Conservation (phyloP, 306 rosid species). For the Cucumis hystrix region DNA sequence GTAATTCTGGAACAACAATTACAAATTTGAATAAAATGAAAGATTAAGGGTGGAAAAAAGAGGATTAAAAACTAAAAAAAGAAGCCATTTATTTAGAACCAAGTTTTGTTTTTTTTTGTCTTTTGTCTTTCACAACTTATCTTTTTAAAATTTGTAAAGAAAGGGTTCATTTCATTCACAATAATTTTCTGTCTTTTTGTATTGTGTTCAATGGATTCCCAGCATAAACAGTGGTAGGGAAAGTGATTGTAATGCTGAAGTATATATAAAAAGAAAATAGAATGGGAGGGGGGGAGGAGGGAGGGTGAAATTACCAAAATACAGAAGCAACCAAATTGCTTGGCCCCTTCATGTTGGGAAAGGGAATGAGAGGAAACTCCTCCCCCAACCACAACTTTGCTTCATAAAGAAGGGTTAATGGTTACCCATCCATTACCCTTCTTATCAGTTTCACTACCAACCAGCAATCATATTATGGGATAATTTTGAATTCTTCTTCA, state of each 20-base stretch:
- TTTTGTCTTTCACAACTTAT: not conserved
- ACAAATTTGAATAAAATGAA: not conserved
- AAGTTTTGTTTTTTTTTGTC: not conserved
- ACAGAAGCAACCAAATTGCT: not conserved
- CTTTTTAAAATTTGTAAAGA: not conserved
- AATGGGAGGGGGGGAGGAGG: not conserved
- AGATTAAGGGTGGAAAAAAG: not conserved
- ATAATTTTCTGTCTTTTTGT: slow-evolving; percentile 14
- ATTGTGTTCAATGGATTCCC: not conserved
- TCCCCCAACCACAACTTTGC: not conserved
- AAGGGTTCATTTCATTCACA: not conserved
- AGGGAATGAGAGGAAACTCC: not conserved
- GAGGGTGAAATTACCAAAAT: not conserved
- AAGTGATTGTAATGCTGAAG: not conserved
- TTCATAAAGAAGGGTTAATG: not conserved
- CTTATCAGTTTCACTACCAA: not conserved
- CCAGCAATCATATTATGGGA: not conserved
- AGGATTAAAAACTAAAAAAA: not conserved
- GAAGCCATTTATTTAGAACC: not conserved
- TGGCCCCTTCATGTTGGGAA: not conserved
- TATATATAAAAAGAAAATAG: too few relatives aligned
- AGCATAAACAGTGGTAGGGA: not conserved
- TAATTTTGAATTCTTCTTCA: not conserved
- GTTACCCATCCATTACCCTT: not conserved
- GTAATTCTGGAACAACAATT: not conserved